phyloP scores from a whole-genome alignment of 1,139 yeast species.

The Nadsonia commutata region DNA sequence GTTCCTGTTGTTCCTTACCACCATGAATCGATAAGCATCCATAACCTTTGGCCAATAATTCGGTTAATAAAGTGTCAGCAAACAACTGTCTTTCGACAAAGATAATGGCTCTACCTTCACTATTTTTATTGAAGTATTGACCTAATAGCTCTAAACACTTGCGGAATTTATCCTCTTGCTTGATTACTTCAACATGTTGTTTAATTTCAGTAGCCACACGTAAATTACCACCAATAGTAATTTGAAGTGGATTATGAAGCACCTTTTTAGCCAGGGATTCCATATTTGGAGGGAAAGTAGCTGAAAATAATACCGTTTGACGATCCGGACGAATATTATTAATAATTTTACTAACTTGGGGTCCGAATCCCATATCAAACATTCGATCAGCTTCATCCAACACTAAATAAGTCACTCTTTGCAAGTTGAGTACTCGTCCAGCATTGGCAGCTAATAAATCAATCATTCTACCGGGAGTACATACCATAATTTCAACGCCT shows the following conservation, averaged over 20 bases:
- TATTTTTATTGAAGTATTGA: conserved; percentile 19
- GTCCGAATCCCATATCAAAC: conserved; percentile 94
- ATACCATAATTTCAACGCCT: conserved; percentile 72
- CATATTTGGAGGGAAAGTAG: conserved; percentile 76
- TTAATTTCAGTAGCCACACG: conserved; percentile 70
- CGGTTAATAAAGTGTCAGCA: conserved; percentile 56
- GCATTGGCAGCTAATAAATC: conserved; percentile 75
- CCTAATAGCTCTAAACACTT: conserved; percentile 42
- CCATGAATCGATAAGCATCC: conserved; percentile 70
- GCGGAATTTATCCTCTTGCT: conserved; percentile 37
- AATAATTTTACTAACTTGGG: conserved; percentile 87
- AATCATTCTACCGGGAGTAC: conserved; percentile 92
- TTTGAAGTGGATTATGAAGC: conserved; percentile 51
- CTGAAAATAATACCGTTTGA: conserved; percentile 88
- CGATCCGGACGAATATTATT: conserved; percentile 85
- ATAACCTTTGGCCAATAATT: conserved; percentile 42
- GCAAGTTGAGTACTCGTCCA: conserved; percentile 61
- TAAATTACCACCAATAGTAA: conserved; percentile 70
- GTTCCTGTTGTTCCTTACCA: conserved; percentile 76
- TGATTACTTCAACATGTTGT: conserved; percentile 48
- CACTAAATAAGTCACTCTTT: conserved; percentile 63
- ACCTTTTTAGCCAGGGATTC: conserved; percentile 58
- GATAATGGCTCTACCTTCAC: conserved; percentile 28
- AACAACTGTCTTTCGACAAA: conserved; percentile 79
- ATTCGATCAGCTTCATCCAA: conserved; percentile 87